Percentiles rank a stretch among this genome's conserved stretches.
phyloP scores from a whole-genome alignment of 1,284 basidiomycete genomes.

The Xerocomus nothofagi region DNA sequence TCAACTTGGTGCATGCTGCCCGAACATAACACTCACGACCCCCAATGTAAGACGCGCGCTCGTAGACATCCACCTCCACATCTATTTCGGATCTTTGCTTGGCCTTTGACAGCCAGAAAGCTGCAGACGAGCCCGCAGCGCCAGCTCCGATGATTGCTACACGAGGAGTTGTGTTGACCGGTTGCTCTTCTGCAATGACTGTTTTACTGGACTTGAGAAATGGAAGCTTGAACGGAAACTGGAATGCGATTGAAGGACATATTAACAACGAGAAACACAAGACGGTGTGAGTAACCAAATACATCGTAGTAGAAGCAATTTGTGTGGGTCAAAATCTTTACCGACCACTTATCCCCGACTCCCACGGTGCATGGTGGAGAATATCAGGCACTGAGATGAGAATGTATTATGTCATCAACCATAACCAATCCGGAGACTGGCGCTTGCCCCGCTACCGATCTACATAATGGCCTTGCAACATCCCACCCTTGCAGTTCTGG shows the following conservation, averaged over 20 bases:
- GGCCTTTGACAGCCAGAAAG: conserved; percentile 83
- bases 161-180: conserved; percentile 34
- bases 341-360: too few relatives aligned
- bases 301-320: conserved; percentile 16
- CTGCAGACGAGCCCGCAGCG: conserved; percentile 81
- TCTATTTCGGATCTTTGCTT: conserved; percentile 64
- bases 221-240: conserved; percentile 57
- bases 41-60: conserved; percentile 73
- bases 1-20: not conserved
- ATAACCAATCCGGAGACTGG: too few relatives aligned
- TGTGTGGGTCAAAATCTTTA: too few relatives aligned
- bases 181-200: conserved; percentile 23
- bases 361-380: too few relatives aligned
- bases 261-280: conserved; percentile 37
- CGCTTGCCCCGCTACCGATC: too few relatives aligned
- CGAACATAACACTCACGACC: conserved; percentile 62
- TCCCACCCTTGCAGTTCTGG: too few relatives aligned
- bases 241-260: conserved; percentile 45
- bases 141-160: conserved; percentile 89
- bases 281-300: conserved; percentile 11
- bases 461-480: too few relatives aligned
- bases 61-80: conserved; percentile 82
- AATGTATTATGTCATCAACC: too few relatives aligned
- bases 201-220: conserved; percentile 39
- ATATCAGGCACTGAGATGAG: too few relatives aligned